Evolutionary conservation across 306 rosid genomes (phyloP).

Genomic region (Cucumis hystrix): DNA sequence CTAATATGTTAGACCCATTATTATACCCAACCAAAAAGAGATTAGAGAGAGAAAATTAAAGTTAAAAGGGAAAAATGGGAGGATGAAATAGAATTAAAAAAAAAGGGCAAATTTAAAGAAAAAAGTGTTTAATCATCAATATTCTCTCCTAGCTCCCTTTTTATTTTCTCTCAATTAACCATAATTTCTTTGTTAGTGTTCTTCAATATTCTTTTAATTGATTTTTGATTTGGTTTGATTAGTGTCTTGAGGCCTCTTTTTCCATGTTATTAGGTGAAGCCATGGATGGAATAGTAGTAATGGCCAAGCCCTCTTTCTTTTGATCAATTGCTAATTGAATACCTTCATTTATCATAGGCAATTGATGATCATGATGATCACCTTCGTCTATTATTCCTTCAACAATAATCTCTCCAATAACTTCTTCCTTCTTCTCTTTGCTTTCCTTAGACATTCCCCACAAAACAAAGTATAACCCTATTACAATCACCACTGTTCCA

Average conservation of each 20-base stretch:
- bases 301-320: background rate
- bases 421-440: no score
- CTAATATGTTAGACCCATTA: no score
- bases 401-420: background rate
- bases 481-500: constrained; percentile 1
- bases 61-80: no score
- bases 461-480: constrained; percentile 5
- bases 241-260: background rate
- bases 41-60: no score
- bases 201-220: background rate
- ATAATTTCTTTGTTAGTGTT: background rate
- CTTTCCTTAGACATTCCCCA: constrained; percentile 4
- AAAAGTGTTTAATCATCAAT: no score
- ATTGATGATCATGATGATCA: background rate
- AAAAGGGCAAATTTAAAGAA: no score
- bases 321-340: background rate
- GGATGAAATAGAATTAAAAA: no score
- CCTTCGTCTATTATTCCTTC: background rate
- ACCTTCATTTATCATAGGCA: background rate
- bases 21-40: no score
- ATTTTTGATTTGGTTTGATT: background rate
- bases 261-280: no score
- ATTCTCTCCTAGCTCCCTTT: background rate
- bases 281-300: no score
- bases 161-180: no score